Evolutionary conservation across 2,329 filamentous ascomycete species (phyloP).

Genomic region (Paramyrothecium sp.): DNA sequence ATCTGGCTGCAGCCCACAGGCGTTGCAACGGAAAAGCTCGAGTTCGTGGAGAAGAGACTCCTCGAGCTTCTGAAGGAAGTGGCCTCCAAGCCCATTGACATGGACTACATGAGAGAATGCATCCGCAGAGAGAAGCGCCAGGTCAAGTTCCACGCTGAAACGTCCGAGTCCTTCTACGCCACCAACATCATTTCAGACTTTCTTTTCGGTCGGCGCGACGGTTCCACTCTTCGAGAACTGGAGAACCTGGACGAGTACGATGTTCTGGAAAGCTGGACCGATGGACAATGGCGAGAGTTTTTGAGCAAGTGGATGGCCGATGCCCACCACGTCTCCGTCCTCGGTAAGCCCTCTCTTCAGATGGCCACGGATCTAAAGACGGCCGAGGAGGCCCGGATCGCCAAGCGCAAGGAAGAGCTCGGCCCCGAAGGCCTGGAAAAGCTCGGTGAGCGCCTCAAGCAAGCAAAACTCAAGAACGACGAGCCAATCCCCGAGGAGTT

Average conservation of each 20-base stretch:
- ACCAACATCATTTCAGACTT: constrained; percentile 89
- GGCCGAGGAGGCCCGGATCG: constrained; percentile 76
- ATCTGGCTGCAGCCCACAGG: constrained; percentile 85
- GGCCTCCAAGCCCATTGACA: constrained; percentile 76
- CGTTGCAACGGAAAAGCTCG: constrained; percentile 83
- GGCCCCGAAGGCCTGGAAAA: constrained; percentile 79
- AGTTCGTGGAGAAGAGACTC: constrained; percentile 79
- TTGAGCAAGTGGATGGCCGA: constrained; percentile 82
- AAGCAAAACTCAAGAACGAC: constrained; percentile 86
- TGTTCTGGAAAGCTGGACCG: constrained; percentile 73
- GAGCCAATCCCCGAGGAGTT: constrained; percentile 78
- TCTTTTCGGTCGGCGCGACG: constrained; percentile 83
- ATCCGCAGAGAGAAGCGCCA: constrained; percentile 78
- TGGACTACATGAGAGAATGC: constrained; percentile 87
- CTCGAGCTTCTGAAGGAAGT: constrained; percentile 82
- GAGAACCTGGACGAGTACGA: constrained; percentile 61
- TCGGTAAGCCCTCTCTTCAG: constrained; percentile 81
- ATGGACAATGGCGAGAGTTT: constrained; percentile 80
- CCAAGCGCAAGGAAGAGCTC: constrained; percentile 74
- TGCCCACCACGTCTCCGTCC: constrained; percentile 80
- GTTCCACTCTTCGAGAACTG: constrained; percentile 67
- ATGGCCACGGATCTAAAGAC: constrained; percentile 78
- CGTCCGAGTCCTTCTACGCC: constrained; percentile 76
- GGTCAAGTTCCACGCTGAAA: constrained; percentile 80
- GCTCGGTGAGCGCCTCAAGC: constrained; percentile 72